Conservation (phyloP, 2,329 filamentous ascomycete genomes). For the Lachnellula arida region DNA sequence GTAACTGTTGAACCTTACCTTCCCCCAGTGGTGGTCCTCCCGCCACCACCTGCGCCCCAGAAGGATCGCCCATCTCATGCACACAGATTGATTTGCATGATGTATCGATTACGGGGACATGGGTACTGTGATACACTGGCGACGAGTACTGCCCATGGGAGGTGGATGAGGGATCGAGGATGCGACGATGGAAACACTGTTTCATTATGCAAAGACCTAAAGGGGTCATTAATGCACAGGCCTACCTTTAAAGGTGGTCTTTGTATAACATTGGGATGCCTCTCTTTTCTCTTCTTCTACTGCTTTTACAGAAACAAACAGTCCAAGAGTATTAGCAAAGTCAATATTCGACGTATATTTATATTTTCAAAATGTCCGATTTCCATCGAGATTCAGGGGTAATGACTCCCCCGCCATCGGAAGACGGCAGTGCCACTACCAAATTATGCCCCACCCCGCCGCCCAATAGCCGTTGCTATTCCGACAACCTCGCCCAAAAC, state of each 20-base stretch:
- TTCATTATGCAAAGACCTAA: constrained; percentile 18
- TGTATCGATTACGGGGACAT: not conserved
- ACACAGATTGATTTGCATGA: constrained; percentile 6
- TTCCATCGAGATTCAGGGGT: not conserved
- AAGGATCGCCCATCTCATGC: constrained; percentile 9
- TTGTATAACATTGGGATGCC: constrained; percentile 4
- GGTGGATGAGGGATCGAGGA: constrained; percentile 9
- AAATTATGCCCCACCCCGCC: not conserved
- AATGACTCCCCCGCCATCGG: constrained; percentile 1
- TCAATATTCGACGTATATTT: not conserved
- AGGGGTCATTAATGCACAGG: constrained; percentile 1
- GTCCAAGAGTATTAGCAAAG: not conserved
- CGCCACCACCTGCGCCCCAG: constrained; percentile 1
- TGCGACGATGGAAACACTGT: constrained; percentile 15
- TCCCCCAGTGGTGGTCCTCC: not conserved
- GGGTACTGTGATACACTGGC: not conserved
- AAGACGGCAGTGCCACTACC: not conserved
- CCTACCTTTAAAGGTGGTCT: no score
- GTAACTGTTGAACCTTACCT: no score
- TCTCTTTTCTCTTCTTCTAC: not conserved
- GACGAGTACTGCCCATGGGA: not conserved
- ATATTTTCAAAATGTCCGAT: not conserved
- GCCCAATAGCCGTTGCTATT: constrained; percentile 1
- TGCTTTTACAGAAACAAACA: not conserved
- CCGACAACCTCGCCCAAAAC: constrained; percentile 1